phyloP scores from a whole-genome alignment of 2,329 filamentous ascomycete genomes.

The Biscogniauxia sp. region DNA sequence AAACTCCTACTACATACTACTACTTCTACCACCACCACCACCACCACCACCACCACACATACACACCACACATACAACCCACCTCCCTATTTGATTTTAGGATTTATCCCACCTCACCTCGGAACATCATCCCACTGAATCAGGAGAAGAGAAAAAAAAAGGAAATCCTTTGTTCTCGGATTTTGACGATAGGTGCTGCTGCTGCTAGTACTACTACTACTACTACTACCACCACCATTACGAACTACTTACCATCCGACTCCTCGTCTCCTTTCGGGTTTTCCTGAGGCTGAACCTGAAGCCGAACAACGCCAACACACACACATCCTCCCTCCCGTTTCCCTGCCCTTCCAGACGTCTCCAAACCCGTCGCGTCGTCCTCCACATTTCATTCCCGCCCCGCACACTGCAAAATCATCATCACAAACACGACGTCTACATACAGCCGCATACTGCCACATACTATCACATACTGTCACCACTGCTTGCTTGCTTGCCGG shows the following conservation, averaged over 20 bases:
- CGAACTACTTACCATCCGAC: too few relatives aligned
- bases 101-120: neutral
- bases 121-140: too few relatives aligned
- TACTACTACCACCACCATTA: too few relatives aligned
- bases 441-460: neutral
- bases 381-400: slow-evolving; percentile 15
- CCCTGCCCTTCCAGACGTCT: neutral
- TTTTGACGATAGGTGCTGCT: too few relatives aligned
- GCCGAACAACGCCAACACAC: neutral
- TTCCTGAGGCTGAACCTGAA: neutral
- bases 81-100: neutral
- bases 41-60: neutral
- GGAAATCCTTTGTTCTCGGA: too few relatives aligned
- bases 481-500: too few relatives aligned
- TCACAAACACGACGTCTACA: neutral
- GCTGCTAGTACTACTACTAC: too few relatives aligned
- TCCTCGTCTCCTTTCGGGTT: too few relatives aligned
- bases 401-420: slow-evolving; percentile 15
- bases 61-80: neutral
- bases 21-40: neutral
- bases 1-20: neutral
- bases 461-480: neutral
- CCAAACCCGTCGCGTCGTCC: slow-evolving; percentile 6
- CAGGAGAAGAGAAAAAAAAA: too few relatives aligned
- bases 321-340: neutral